A percentile compares a stretch with the other conserved stretches of the same genome.
These are phyloP conservation scores for Fusarium protoensiforme DNA, from an alignment of 2,329 filamentous ascomycete genomes.

Conservation along the genomic window DNA sequence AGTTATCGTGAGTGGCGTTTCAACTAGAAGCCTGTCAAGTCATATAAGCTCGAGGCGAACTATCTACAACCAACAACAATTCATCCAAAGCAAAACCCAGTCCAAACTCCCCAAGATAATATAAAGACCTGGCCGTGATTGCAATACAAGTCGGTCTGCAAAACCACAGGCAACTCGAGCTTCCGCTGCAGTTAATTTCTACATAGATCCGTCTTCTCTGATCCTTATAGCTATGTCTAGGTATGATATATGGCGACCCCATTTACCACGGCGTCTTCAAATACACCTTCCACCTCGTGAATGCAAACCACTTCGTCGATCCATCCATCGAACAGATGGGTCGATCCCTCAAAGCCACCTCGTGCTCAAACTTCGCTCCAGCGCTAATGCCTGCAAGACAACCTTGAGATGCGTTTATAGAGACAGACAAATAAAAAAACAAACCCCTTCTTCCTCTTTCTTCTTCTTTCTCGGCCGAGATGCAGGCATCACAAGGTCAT, in stretches of 20 bases:
- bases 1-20: not conserved
- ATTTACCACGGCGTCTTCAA: constrained; percentile 4
- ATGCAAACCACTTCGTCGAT: constrained; percentile 19
- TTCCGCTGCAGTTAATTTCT: not conserved
- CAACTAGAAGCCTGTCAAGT: not conserved
- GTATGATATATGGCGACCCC: constrained; percentile 13
- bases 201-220: constrained; percentile 13
- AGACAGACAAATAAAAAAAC: constrained; percentile 39
- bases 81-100: not conserved
- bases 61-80: not conserved
- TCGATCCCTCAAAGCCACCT: constrained; percentile 18
- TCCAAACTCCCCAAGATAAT: not conserved
- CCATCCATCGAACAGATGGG: not conserved
- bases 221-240: constrained; percentile 6
- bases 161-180: not conserved
- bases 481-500: constrained; percentile 26
- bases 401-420: constrained; percentile 43
- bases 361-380: constrained; percentile 32
- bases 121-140: not conserved
- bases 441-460: constrained; percentile 18
- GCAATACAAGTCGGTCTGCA: not conserved
- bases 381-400: constrained; percentile 42
- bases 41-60: not conserved
- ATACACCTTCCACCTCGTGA: constrained; percentile 8
- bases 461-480: constrained; percentile 22